These are phyloP conservation scores for Aphanomyces cochlioides DNA, from an alignment of 352 stramenopile genomes.

Conservation along the genomic window DNA sequence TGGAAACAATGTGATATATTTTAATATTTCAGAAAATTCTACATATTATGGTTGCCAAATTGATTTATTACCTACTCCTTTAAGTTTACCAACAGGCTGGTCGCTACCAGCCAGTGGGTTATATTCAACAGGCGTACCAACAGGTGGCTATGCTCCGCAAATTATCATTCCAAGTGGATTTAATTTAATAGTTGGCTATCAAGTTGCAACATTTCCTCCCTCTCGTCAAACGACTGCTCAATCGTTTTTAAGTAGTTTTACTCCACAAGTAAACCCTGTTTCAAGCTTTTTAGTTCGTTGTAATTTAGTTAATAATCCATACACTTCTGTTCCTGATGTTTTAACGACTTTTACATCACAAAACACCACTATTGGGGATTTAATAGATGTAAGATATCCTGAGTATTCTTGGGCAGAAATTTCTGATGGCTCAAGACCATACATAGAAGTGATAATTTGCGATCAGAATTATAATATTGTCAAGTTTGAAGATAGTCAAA, in stretches of 20 bases:
- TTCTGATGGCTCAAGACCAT: not conserved
- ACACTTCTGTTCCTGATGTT: not conserved
- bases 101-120: slow-evolving; percentile 32
- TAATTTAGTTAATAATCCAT: slow-evolving; percentile 18
- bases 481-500: slow-evolving; percentile 5
- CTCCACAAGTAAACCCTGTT: slow-evolving; percentile 11
- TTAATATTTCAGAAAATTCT: slow-evolving; percentile 32
- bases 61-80: slow-evolving; percentile 28
- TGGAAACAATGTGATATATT: slow-evolving; percentile 32
- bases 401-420: not conserved
- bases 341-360: slow-evolving; percentile 7
- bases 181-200: slow-evolving; percentile 5
- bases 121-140: slow-evolving; percentile 33
- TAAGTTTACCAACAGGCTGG: slow-evolving; percentile 25
- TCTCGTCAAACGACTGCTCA: not conserved
- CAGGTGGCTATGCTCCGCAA: not conserved
- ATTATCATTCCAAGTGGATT: not conserved
- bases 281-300: not conserved
- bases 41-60: slow-evolving; percentile 33
- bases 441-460: slow-evolving; percentile 9
- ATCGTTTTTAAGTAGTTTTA: not conserved
- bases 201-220: not conserved
- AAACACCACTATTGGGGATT: slow-evolving; percentile 4
- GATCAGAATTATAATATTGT: slow-evolving; percentile 3
- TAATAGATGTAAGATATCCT: slow-evolving; percentile 2